Base-by-base conservation (phyloP, 495 filamentous ascomycete species). In the Sporormia fimetaria region DNA sequence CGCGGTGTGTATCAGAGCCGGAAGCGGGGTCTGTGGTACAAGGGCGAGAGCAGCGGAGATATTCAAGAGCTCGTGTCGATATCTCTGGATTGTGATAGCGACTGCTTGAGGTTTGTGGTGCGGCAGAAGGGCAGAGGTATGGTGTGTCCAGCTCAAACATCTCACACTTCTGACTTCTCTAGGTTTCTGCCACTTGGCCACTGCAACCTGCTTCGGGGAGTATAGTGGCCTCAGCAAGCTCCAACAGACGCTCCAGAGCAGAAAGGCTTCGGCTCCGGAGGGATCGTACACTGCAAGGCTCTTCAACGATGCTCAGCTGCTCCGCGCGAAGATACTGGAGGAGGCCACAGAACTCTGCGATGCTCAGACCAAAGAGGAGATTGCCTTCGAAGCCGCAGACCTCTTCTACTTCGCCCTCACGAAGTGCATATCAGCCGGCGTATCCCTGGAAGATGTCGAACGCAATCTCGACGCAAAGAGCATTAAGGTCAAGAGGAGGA, bases 261-360 rank as follows among this genome's bases (percentile, higher is more conserved):
- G 90, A 45, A 94, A 92, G 57, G 61, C 64, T 4, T 80, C 79
- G 7, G 86, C 90, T 0, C 88, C 87, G 2, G 71, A 69, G 42
- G 88, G 87, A 0, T 96, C 90, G 11, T 98, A 98, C 59, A 98
- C 90, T 10, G 83, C 84, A 22, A 69, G 90, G 12, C 65, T 98
- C 6, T 98, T 95, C 67, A 83, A 78, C 18, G 92, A 96, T 41
- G 74, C 83, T 40, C 84, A 90, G 62, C 73, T 96, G 14, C 65
- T 93, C 11, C 71, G 81, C 23, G 92, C 90, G 2, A 98, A 98
- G 69, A 94, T 98, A 28, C 90, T 94, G 80, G 90, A 98, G 62
- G 90, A 98, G 59, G 90, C 90, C 2, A 80, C 85, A 45, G 90
- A 98, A 63, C 66, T 98, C 21, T 96, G 90, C 64, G 72, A 83